These are phyloP conservation scores for Mycena amicta DNA, from an alignment of 768 basidiomycete genomes.

Conservation along the genomic window DNA sequence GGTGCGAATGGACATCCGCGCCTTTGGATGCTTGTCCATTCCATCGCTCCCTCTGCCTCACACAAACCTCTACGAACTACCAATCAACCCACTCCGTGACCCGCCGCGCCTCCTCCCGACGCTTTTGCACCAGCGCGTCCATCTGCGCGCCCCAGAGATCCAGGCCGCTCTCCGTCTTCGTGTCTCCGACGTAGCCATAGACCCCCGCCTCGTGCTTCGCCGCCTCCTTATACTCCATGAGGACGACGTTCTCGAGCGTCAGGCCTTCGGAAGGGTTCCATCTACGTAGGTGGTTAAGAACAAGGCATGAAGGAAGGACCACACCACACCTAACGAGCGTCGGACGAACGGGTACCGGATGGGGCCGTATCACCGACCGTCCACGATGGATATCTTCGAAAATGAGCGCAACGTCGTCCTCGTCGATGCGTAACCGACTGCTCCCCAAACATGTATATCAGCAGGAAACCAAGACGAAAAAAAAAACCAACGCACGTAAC, in stretches of 20 bases:
- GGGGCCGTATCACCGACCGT: constrained; percentile 77
- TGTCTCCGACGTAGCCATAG: constrained; percentile 23
- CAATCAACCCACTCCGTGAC: constrained; percentile 53
- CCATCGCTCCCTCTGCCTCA: no score
- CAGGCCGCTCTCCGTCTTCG: constrained; percentile 25
- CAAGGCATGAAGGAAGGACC: not conserved
- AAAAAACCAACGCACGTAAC: constrained; percentile 39
- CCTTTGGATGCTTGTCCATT: no score
- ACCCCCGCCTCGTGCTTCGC: constrained; percentile 62
- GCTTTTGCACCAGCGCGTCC: constrained; percentile 61
- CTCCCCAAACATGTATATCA: not conserved
- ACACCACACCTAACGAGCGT: constrained; percentile 54
- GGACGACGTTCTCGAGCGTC: constrained; percentile 77
- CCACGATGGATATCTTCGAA: constrained; percentile 88
- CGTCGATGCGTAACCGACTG: constrained; percentile 78
- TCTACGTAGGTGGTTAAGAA: not conserved
- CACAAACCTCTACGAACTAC: not conserved
- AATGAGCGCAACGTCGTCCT: constrained; percentile 80
- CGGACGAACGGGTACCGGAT: constrained; percentile 71
- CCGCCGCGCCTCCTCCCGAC: constrained; percentile 60
- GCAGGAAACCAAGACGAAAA: not conserved
- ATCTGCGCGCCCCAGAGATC: constrained; percentile 72
- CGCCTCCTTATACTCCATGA: constrained; percentile 78
- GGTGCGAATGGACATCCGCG: no score
- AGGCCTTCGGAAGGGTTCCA: constrained; percentile 69